These are phyloP conservation scores for Albifimbria verrucaria DNA, from an alignment of 2,329 filamentous ascomycete genomes.

Conservation along the genomic window DNA sequence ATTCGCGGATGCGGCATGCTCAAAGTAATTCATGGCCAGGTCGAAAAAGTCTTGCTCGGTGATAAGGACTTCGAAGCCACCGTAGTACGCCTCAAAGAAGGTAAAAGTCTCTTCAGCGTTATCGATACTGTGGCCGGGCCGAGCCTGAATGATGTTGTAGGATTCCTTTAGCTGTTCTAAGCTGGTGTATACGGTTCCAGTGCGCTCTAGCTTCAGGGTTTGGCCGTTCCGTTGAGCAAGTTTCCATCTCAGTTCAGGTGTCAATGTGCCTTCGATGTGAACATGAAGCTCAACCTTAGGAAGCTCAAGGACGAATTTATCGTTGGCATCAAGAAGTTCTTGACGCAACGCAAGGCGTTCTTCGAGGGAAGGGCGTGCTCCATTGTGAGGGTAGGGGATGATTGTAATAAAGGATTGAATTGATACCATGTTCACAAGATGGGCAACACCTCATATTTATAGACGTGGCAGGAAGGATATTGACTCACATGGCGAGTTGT, in stretches of 20 bases:
- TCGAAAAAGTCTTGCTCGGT: conserved; percentile 64
- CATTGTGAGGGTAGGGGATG: not conserved
- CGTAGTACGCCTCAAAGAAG: conserved; percentile 70
- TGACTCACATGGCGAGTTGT: not conserved
- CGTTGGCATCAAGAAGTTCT: not conserved
- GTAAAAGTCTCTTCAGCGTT: conserved; percentile 24
- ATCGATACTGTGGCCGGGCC: conserved; percentile 18
- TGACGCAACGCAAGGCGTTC: not conserved
- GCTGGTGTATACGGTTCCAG: not conserved
- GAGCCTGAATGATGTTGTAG: conserved; percentile 17
- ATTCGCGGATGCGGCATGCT: conserved; percentile 57
- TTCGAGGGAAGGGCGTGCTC: not conserved
- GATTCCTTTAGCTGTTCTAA: not conserved
- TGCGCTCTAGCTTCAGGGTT: conserved; percentile 10
- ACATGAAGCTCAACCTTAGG: conserved; percentile 79
- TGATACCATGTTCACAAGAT: not conserved
- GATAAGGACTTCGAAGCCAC: conserved; percentile 70
- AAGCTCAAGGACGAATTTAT: conserved; percentile 53
- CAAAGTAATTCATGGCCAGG: conserved; percentile 68
- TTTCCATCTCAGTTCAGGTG: conserved; percentile 63
- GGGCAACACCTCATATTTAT: not conserved
- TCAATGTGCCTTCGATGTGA: conserved; percentile 71
- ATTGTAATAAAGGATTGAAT: not conserved
- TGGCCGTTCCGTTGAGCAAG: conserved; percentile 65
- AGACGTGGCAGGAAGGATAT: not conserved